These are phyloP conservation scores for Cunninghamia lanceolata DNA, from an alignment of 75 land plant genomes.

Conservation along the genomic window DNA sequence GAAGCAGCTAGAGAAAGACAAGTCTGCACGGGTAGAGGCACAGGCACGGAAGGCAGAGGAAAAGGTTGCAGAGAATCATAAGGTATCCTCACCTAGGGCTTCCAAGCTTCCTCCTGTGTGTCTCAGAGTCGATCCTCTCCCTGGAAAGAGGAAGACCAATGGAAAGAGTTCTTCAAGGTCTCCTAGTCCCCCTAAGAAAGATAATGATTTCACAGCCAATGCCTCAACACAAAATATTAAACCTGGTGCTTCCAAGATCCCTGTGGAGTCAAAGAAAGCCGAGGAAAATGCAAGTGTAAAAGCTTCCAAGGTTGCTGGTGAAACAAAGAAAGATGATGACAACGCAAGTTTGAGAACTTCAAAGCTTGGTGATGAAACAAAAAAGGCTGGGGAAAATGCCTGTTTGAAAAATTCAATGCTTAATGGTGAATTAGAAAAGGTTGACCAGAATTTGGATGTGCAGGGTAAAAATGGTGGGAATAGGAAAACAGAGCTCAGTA, in stretches of 20 bases:
- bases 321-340: background rate
- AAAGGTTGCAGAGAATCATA: background rate
- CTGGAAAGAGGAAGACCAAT: constrained; percentile 34
- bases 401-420: background rate
- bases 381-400: background rate
- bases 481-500: constrained; percentile 2
- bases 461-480: background rate
- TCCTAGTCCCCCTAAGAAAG: constrained; percentile 27
- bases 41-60: background rate
- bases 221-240: background rate
- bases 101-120: constrained; percentile 58
- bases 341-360: background rate
- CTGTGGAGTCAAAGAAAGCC: background rate
- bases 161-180: constrained; percentile 29
- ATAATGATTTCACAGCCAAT: background rate
- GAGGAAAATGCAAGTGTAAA: background rate
- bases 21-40: background rate
- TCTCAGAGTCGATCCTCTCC: constrained; percentile 59
- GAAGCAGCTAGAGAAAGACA: background rate
- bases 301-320: background rate
- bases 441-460: background rate
- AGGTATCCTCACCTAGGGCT: constrained; percentile 9
- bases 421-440: background rate
- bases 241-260: background rate
- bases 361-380: background rate